Evolutionary conservation across 768 basidiomycete species (phyloP), one percentile per base, ranked within the genome.

Genomic region (Trametes meyenii): DNA sequence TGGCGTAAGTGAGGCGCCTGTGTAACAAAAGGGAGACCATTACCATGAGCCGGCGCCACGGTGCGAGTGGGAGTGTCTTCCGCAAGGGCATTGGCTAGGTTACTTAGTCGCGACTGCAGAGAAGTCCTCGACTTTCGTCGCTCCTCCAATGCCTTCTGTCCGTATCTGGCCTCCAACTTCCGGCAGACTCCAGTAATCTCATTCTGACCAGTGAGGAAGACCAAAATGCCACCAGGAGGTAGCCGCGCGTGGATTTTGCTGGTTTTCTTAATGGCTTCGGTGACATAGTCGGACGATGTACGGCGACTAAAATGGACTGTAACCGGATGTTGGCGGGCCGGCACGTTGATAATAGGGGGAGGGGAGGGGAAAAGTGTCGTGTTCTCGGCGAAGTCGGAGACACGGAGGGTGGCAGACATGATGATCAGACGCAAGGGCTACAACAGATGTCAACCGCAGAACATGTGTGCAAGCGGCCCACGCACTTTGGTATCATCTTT

Each of bases 401-500:
- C 88, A 24, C 95, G 92, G 6, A 98, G 84, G 0, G 97, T 98
- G 3, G 97, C 97, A 14, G 97, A 99, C 97, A 99, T 99, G 75
- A 99, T 97, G 62, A 98, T 85, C 52, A 99, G 79, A 19, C 97
- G 88, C 16, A 99, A 74, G 67, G 26, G 21, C 11, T 21, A 46
- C 16, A 55, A 38, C 21, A 55, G 35, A 3, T 23, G 14, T 29
- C 2, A 51, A 17, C 13, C 11, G 17, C 14, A 8, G 42, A 24
- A 19, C 11, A 55, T 13, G 38, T 24, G 16, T 35, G 24, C n/a
- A 57, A 6, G 2, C 6, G 33, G 14, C 19, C 17, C 5, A 66
- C 73, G 19, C 61, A 92, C 91, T 80, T 91, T 96, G 14, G 80
- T 77, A 13, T 80, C 83, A 11, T 88, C 85, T 69, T 87, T 88